Conservation (phyloP, 116 monocot genomes). For the Phalaenopsis hybrid region DNA sequence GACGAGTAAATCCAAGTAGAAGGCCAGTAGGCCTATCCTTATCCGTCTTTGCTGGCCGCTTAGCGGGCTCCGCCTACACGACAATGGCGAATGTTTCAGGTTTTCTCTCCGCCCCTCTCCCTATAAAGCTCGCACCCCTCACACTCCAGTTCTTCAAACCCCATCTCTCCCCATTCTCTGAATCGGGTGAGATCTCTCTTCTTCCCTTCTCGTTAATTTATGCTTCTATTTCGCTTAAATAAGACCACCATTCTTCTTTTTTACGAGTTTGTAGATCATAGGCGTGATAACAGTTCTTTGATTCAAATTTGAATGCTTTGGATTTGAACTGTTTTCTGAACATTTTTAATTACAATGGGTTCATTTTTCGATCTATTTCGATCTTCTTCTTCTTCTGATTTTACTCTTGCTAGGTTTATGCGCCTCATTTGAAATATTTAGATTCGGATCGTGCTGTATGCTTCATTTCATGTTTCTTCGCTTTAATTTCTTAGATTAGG, state of each 20-base stretch:
- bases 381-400: neutral
- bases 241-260: too few species aligned
- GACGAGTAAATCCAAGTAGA: too few species aligned
- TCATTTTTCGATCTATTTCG: neutral
- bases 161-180: neutral
- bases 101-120: neutral
- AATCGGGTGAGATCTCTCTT: slow-evolving; percentile 2
- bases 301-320: neutral
- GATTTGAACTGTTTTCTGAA: neutral
- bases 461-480: too few species aligned
- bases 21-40: too few species aligned
- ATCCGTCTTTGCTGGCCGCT: too few species aligned
- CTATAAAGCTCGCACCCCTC: neutral
- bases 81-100: too few species aligned
- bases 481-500: neutral
- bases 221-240: neutral
- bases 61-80: too few species aligned
- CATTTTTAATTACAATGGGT: neutral
- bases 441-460: neutral
- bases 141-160: neutral
- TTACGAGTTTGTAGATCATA: neutral
- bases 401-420: neutral
- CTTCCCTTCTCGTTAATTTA: neutral
- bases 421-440: neutral
- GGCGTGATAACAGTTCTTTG: neutral